Evolutionary conservation across 1,139 yeast genomes (phyloP).

Genomic region (Spencermartinsiella ligniputridi): DNA sequence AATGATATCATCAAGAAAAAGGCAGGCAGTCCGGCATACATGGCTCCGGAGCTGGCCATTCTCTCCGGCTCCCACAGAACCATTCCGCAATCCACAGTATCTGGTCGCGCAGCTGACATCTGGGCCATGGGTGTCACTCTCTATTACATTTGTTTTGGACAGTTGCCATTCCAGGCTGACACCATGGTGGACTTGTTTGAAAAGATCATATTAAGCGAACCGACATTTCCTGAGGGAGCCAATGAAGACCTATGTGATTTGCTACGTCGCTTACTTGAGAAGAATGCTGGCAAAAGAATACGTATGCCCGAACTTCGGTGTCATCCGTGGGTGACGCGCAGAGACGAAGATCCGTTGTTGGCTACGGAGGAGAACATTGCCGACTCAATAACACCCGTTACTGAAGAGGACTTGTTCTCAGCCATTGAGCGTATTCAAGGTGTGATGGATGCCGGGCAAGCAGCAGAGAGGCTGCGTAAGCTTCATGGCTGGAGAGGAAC

Average conservation of each 20-base stretch:
- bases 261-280: slow-evolving; percentile 36
- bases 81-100: slow-evolving; percentile 45
- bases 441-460: slow-evolving; percentile 24
- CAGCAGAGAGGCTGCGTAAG: slow-evolving; percentile 26
- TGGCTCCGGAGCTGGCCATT: slow-evolving; percentile 78
- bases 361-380: slow-evolving; percentile 37
- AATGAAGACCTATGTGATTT: slow-evolving; percentile 28
- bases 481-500: slow-evolving; percentile 33
- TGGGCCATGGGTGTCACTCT: slow-evolving; percentile 78
- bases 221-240: slow-evolving; percentile 15
- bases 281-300: slow-evolving; percentile 53
- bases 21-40: slow-evolving; percentile 83
- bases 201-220: slow-evolving; percentile 27
- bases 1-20: slow-evolving; percentile 50
- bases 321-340: slow-evolving; percentile 54
- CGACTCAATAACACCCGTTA: slow-evolving; percentile 31
- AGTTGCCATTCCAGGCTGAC: slow-evolving; percentile 37
- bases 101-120: slow-evolving; percentile 65
- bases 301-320: slow-evolving; percentile 49
- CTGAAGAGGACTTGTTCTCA: slow-evolving; percentile 36
- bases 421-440: slow-evolving; percentile 37
- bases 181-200: slow-evolving; percentile 48
- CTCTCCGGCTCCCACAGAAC: slow-evolving; percentile 30
- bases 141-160: slow-evolving; percentile 36
- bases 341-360: slow-evolving; percentile 37